These are phyloP conservation scores for Puccinia novopanici DNA, from an alignment of 1,284 basidiomycete species.

Conservation along the genomic window DNA sequence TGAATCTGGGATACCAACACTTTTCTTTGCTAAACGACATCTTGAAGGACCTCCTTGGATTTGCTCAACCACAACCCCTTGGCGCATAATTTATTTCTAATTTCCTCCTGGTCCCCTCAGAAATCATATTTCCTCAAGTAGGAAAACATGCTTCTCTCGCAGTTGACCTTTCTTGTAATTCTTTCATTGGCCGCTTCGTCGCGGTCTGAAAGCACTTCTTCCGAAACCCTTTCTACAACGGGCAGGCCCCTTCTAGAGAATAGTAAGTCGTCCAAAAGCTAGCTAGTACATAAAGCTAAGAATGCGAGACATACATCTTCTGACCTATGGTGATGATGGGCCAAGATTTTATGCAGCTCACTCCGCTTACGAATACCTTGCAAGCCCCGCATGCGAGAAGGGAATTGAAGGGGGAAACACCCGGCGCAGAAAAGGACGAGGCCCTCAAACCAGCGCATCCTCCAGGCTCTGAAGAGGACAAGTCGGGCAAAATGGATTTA, in stretches of 20 bases:
- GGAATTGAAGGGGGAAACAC: background rate
- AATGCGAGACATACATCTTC: background rate
- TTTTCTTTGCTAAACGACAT: background rate
- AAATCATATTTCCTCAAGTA: background rate
- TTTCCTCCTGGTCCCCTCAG: background rate
- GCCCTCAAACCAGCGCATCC: background rate
- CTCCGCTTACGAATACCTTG: background rate
- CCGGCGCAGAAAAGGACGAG: background rate
- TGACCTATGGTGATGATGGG: background rate
- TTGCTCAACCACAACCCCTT: background rate
- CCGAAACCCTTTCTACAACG: background rate
- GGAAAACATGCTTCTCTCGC: conserved; percentile 5
- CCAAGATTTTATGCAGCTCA: background rate
- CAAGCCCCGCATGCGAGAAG: background rate
- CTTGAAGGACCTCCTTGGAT: background rate
- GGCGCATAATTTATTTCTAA: background rate
- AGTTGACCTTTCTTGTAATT: background rate
- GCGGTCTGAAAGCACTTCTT: conserved; percentile 1
- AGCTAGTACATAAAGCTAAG: background rate
- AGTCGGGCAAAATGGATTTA: conserved; percentile 2
- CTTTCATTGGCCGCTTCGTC: conserved; percentile 12
- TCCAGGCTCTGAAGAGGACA: background rate
- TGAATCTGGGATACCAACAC: background rate
- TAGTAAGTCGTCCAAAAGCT: background rate
- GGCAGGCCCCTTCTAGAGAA: conserved; percentile 18